Evolutionary conservation across 805 yeast genomes (phyloP), one percentile per base, ranked within the genome.

Genomic region (Yarrowia bubula): DNA sequence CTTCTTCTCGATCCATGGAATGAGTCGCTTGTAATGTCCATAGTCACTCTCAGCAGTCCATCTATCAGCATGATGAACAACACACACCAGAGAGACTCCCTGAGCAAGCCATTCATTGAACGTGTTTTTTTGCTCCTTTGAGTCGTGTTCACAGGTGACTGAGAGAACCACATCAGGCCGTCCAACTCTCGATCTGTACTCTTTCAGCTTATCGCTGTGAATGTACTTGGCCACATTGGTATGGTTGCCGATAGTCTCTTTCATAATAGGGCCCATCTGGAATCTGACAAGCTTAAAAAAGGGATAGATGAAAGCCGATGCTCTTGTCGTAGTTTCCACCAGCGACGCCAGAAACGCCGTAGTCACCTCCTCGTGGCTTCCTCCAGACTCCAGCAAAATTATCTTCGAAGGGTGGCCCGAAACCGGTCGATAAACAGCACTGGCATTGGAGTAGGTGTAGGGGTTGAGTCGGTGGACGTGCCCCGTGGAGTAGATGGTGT

Each of bases 351-450:
- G 32, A 44, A 58, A 58, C 3, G 64, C 64, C 5, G 50, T 43
- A 0, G 64, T 58, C 8, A 58, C 64, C n/a, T 58, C 64, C 46
- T 58, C 64, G 15, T 58, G 64, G 8, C 51, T 43, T 14, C 64
- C 64, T 15, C 64, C 64, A 18, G 33, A 17, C 35, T 58, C 64
- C 64, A 58, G 28, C 64, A 58, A n/a, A 44, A 58, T 44, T 22
- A 58, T 33, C 51, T 55, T 55, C n/a, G 61, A 28, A 4, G 61
- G 61, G 14, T 31, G 15, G 18, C 47, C 61, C 2, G 15, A 7
- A 1, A n/a, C 9, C 9, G 61, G 31, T 7, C 31, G 37, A 15
- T 55, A 39, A n/a, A 39, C 47, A 13, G 46, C 61, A 32, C n/a
- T 15, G 7, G 33, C 44, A 1, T n/a, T 14, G 15, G 43, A 28